phyloP scores from a whole-genome alignment of 2,329 filamentous ascomycete species.

The Microcyclospora tardicrescens region DNA sequence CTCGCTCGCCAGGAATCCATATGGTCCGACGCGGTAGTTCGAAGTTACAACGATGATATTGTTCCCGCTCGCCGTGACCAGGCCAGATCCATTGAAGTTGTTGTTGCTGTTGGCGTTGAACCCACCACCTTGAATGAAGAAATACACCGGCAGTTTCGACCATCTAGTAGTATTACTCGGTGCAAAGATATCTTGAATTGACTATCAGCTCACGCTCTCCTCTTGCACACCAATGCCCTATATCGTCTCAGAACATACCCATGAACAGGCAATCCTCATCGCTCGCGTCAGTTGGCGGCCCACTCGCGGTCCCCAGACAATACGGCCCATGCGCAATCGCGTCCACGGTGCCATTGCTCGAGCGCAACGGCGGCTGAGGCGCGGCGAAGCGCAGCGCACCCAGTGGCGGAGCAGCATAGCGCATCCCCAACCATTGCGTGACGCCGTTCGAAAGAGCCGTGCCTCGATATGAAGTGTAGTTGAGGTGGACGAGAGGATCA shows the following conservation, averaged over 20 bases:
- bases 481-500: slow-evolving; percentile 43
- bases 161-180: slow-evolving; percentile 38
- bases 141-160: slow-evolving; percentile 51
- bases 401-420: slow-evolving; percentile 58
- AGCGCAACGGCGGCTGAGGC: slow-evolving; percentile 46
- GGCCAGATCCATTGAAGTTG: slow-evolving; percentile 46
- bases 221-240: too few species aligned
- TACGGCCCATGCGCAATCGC: slow-evolving; percentile 36
- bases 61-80: slow-evolving; percentile 46
- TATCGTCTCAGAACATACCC: slow-evolving; percentile 9
- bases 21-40: slow-evolving; percentile 65
- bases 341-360: slow-evolving; percentile 32
- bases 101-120: slow-evolving; percentile 35
- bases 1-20: slow-evolving; percentile 54
- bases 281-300: slow-evolving; percentile 20
- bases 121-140: slow-evolving; percentile 39
- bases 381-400: slow-evolving; percentile 48
- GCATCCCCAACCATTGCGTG: slow-evolving; percentile 60
- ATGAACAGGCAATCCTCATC: slow-evolving; percentile 60
- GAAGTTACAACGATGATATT: slow-evolving; percentile 57
- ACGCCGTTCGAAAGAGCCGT: slow-evolving; percentile 42
- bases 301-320: slow-evolving; percentile 21
- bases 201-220: too few species aligned
- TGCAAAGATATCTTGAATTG: slow-evolving; percentile 39
- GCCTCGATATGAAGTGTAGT: slow-evolving; percentile 55